Conservation (phyloP, 164 flowering plant species). For the Sextonia rubra region DNA sequence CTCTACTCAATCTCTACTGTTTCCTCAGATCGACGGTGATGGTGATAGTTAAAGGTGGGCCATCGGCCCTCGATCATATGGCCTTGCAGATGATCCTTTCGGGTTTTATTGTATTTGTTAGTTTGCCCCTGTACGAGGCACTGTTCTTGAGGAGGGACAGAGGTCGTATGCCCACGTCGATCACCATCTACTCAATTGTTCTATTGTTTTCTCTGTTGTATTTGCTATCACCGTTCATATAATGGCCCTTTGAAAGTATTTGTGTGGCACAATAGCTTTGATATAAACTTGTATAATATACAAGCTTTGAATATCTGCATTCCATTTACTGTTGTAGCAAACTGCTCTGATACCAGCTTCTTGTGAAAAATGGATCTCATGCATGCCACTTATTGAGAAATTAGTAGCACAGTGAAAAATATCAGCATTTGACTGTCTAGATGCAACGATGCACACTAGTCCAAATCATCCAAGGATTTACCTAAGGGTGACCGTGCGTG, state of each 20-base stretch:
- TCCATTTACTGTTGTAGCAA: too few relatives aligned
- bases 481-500: too few relatives aligned
- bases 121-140: slow-evolving; percentile 27
- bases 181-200: slow-evolving; percentile 13
- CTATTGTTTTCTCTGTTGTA: slow-evolving; percentile 9
- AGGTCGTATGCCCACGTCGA: slow-evolving; percentile 24
- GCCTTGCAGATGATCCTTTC: slow-evolving; percentile 22
- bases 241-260: neutral
- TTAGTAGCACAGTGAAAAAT: too few relatives aligned
- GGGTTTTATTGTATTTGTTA: slow-evolving; percentile 18
- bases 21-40: slow-evolving; percentile 7
- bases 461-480: too few relatives aligned
- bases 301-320: too few relatives aligned
- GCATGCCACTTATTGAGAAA: too few relatives aligned
- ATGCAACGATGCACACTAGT: too few relatives aligned
- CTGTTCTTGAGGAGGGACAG: slow-evolving; percentile 27
- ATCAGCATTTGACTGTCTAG: too few relatives aligned
- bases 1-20: slow-evolving; percentile 28
- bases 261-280: too few relatives aligned
- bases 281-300: too few relatives aligned
- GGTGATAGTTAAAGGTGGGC: neutral
- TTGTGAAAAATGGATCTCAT: too few relatives aligned
- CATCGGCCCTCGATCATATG: slow-evolving; percentile 10
- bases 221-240: slow-evolving; percentile 16
- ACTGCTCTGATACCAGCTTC: too few relatives aligned